Evolutionary conservation across 306 rosid genomes (phyloP).

Genomic region (Phaseolus lunatus): DNA sequence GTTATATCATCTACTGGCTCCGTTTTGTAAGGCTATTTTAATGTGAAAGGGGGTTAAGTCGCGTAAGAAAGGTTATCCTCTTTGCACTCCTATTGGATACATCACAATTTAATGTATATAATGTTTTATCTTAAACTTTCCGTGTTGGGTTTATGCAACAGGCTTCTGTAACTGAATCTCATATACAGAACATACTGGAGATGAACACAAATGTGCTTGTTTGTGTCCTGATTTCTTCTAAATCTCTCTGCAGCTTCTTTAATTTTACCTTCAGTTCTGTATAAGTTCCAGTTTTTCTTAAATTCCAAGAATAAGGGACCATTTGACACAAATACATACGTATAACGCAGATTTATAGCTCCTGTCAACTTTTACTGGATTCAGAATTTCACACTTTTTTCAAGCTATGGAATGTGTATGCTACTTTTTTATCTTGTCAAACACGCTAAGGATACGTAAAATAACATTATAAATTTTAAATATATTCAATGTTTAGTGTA

Average conservation of each 20-base stretch:
- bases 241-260: constrained; percentile 37
- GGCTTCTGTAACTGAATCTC: constrained; percentile 53
- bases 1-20: constrained; percentile 39
- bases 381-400: too few relatives aligned
- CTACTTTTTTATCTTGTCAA: too few relatives aligned
- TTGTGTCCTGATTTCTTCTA: constrained; percentile 48
- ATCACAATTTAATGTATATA: constrained; percentile 57
- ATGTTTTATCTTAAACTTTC: constrained; percentile 36
- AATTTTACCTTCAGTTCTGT: constrained; percentile 18
- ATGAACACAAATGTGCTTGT: constrained; percentile 54
- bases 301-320: background rate
- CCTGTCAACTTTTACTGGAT: background rate
- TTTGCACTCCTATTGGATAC: constrained; percentile 36
- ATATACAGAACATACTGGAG: constrained; percentile 39
- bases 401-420: too few relatives aligned
- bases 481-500: too few relatives aligned
- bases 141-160: constrained; percentile 45
- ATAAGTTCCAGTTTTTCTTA: background rate
- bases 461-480: too few relatives aligned
- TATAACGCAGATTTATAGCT: background rate
- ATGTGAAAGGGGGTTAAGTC: constrained; percentile 48
- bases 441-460: too few relatives aligned
- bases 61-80: constrained; percentile 43
- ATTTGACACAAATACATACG: background rate
- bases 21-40: constrained; percentile 43